phyloP scores from a whole-genome alignment of 169 alveolate species.

The Eimeria maxima region DNA sequence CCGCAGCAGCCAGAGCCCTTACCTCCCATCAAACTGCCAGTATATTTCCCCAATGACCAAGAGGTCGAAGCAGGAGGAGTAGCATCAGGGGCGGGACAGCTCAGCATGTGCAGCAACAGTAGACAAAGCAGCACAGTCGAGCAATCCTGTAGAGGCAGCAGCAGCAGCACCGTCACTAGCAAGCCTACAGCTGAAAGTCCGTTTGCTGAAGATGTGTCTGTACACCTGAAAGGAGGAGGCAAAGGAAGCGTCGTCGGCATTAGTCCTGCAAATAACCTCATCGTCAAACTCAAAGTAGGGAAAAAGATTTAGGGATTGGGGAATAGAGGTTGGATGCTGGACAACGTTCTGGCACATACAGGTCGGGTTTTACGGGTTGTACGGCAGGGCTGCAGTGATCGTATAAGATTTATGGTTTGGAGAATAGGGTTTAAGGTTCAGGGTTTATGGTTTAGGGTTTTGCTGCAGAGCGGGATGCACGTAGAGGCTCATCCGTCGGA shows the following conservation, averaged over 20 bases:
- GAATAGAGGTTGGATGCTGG: no score
- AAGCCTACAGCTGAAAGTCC: not conserved
- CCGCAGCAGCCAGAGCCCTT: not conserved
- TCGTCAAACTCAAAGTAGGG: not conserved
- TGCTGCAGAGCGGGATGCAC: not conserved
- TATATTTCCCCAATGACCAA: not conserved
- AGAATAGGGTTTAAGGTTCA: not conserved
- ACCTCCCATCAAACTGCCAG: constrained; percentile 23
- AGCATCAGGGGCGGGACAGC: not conserved
- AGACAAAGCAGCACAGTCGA: not conserved
- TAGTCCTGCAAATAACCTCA: not conserved
- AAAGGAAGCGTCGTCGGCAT: constrained; percentile 5
- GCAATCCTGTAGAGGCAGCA: not conserved
- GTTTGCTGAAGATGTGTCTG: constrained; percentile 30
- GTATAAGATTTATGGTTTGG: not conserved
- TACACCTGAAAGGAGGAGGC: constrained; percentile 12
- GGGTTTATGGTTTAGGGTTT: not conserved
- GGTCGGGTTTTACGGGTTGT: not conserved
- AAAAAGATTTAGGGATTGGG: not conserved
- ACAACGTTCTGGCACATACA: not conserved
- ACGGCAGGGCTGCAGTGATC: no score
- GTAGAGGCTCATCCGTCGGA: constrained; percentile 30
- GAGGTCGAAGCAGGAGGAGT: not conserved
- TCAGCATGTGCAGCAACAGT: not conserved
- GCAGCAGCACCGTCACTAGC: not conserved